Percentiles rank a stretch among this genome's conserved stretches.
These are phyloP conservation scores for Aureobasidium sp. DNA, from an alignment of 2,329 filamentous ascomycete genomes.

Conservation along the genomic window DNA sequence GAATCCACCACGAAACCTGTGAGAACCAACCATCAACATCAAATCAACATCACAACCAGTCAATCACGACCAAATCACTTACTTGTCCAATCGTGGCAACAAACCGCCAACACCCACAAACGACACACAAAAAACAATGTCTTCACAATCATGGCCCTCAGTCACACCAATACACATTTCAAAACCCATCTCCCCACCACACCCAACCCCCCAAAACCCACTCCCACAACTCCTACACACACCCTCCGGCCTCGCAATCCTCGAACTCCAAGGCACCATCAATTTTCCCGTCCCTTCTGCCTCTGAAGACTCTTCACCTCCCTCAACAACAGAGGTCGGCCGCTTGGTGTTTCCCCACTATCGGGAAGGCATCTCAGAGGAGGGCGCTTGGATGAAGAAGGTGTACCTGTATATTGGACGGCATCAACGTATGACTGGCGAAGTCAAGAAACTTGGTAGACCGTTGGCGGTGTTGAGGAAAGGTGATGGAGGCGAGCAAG, in stretches of 20 bases:
- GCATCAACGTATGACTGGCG: conserved; percentile 81
- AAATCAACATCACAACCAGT: background rate
- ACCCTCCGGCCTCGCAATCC: conserved; percentile 76
- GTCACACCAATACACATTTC: conserved; percentile 3
- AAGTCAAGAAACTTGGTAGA: conserved; percentile 77
- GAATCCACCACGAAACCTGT: background rate
- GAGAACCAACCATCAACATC: background rate
- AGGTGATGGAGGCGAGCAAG: conserved; percentile 28
- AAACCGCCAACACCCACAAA: background rate
- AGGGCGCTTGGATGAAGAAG: conserved; percentile 78
- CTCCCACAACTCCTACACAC: conserved; percentile 82
- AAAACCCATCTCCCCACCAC: background rate
- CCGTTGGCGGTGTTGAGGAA: conserved; percentile 70
- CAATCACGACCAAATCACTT: background rate
- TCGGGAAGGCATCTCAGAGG: conserved; percentile 43
- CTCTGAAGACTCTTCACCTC: conserved; percentile 23
- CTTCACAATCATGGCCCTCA: background rate
- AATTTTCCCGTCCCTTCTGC: conserved; percentile 54
- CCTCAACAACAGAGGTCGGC: conserved; percentile 51
- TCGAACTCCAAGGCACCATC: conserved; percentile 89
- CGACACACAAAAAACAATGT: background rate
- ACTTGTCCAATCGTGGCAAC: background rate
- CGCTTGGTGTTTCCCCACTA: conserved; percentile 74
- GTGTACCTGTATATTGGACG: conserved; percentile 83
- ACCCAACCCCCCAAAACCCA: conserved; percentile 41